Base-by-base conservation (phyloP, 257 asterid species). In the Przewalskia tangutica region DNA sequence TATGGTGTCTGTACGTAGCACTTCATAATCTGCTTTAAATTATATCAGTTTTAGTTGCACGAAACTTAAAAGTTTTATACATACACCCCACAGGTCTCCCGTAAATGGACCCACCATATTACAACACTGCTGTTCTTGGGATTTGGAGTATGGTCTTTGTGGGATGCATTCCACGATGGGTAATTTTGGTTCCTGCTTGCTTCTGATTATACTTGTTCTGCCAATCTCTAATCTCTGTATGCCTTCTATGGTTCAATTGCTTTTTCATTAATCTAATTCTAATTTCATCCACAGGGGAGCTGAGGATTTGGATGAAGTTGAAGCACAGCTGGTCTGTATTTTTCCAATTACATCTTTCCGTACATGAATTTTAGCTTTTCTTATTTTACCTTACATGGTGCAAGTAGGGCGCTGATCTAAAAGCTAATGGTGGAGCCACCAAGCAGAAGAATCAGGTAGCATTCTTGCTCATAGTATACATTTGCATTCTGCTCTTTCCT, bases 131-230 rank as follows among this genome's bases (percentile, higher is more conserved):
- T 92, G 86, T 94, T 96, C 89, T 81, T 96, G 86, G 98, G 93
- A 62, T 96, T 96, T 84, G 99, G 99, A 73, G 46, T 96, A 54
- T 96, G 99, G 99, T 96, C 99, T 84, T 87, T 96, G 50, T 89
- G 98, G 98, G 99, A 96, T 84, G 99, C 97, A 80, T 94, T 91
- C 84, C 83, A 86, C 12, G 99, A 91, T 6, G 95, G 97, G 98
- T 95, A 90, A 58, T 79, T 81, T 77, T 76, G 70, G 58, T 84
- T 59, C 53, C 67, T 66, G 38, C 16, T 83, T 68, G 51, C 70
- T 77, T 83, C 66, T 77, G 32, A 65, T 20, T 48, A 55, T 78
- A 53, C 34, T 32, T 66, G 58, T 55, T 56, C 36, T 84, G 36
- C 9, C n/a, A 55, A 60, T 17, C 68, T 66, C 68, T 76, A 36